Evolutionary conservation across 257 asterid genomes (phyloP), one percentile per base, ranked within the genome.

Genomic region (Solanum tarijense): DNA sequence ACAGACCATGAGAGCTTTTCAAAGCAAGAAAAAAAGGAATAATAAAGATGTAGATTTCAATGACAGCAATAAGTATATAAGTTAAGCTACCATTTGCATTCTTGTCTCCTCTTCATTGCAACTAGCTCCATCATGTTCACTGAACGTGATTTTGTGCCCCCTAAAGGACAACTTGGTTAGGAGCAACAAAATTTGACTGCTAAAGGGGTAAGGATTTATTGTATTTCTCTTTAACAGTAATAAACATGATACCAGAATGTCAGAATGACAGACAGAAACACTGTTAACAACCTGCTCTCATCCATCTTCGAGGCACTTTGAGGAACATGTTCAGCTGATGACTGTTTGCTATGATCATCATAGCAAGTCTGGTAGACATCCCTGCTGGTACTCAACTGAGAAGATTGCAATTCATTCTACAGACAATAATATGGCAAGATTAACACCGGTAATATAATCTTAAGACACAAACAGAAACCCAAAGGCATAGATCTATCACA

Each of bases 341-440:
- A 88, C 87, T 85, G 93, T 76, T 72, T 88, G 84, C 87, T 87
- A 58, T 88, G 91, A 92, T 93, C 93, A 90, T 91, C 94, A 71
- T 90, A 88, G 89, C 88, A 90, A 41, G 91, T 89, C 86, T 87
- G 94, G 86, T 83, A 65, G 32, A 86, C 87, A 74, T 93, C 93
- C 90, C 90, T 87, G 89, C 90, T 87, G 58, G 83, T 81, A 83
- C 91, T 85, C 86, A 90, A 78, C 87, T 87, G 90, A 87, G 95
- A 89, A 84, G 93, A 90, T 71, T 85, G 93, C 75, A 66, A 81
- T 88, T 90, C 98, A 88, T 92, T 96, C 98, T 95, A 88, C 93
- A 88, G 85, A 74, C 29, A 81, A 36, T 79, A 79, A 36, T 43
- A 79, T 43, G 39, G 27, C 38, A 79, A 81, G 41, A 18, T 48